A percentile compares a stretch with the other conserved stretches of the same genome.
These are phyloP conservation scores for Paramarasmius palmivorus DNA, from an alignment of 1,284 basidiomycete species.

Conservation along the genomic window DNA sequence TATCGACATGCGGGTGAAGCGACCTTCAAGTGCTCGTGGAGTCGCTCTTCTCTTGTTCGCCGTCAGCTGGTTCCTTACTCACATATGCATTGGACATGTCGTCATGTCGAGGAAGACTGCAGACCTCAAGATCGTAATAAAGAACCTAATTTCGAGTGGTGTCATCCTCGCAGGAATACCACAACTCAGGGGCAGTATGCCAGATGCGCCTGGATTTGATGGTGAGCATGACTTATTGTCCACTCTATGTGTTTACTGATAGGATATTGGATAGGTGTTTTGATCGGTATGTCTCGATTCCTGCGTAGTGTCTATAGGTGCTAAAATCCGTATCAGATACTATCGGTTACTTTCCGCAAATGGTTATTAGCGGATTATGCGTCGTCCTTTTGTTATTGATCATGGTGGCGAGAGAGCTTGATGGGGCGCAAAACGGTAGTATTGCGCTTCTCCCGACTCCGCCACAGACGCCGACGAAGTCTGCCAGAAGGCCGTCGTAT, in stretches of 20 bases:
- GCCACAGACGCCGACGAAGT: background rate
- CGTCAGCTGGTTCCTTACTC: conserved; percentile 54
- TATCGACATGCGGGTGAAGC: conserved; percentile 42
- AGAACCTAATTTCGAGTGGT: conserved; percentile 39
- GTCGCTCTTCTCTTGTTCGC: conserved; percentile 49
- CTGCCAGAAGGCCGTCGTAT: background rate
- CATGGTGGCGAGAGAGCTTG: conserved; percentile 44
- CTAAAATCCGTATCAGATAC: conserved; percentile 35
- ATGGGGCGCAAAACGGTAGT: conserved; percentile 18
- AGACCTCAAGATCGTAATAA: conserved; percentile 33
- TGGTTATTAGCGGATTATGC: conserved; percentile 45
- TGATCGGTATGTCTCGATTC: conserved; percentile 39
- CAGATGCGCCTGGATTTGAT: conserved; percentile 56
- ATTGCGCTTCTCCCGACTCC: conserved; percentile 2
- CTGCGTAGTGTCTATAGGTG: background rate
- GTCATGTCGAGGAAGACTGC: conserved; percentile 38
- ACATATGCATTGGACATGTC: conserved; percentile 47
- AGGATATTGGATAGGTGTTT: conserved; percentile 34
- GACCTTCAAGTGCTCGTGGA: conserved; percentile 45
- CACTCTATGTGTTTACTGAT: background rate
- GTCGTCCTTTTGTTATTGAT: conserved; percentile 42
- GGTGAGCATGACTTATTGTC: conserved; percentile 32
- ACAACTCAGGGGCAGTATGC: conserved; percentile 55
- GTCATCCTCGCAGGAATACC: conserved; percentile 48
- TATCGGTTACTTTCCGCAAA: conserved; percentile 60